These are phyloP conservation scores for Candida tunisiensis DNA, from an alignment of 1,139 yeast genomes.

Conservation along the genomic window DNA sequence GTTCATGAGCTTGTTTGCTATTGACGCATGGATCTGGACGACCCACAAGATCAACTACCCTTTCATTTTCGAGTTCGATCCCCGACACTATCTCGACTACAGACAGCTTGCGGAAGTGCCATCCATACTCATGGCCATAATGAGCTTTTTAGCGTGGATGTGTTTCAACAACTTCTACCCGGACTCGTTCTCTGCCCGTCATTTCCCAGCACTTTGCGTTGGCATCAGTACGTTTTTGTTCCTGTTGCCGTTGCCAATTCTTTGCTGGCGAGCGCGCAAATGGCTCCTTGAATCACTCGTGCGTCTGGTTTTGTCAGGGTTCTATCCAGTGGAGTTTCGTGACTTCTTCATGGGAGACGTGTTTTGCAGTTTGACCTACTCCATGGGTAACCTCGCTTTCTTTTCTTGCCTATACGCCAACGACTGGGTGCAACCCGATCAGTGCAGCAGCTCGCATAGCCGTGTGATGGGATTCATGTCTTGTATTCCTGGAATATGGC, in stretches of 20 bases:
- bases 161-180: constrained; percentile 64
- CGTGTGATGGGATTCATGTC: constrained; percentile 66
- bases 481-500: constrained; percentile 77
- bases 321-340: constrained; percentile 86
- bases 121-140: constrained; percentile 34
- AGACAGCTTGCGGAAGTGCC: constrained; percentile 52
- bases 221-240: constrained; percentile 34
- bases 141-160: constrained; percentile 54
- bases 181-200: constrained; percentile 36
- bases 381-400: constrained; percentile 71
- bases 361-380: constrained; percentile 71
- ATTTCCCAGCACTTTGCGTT: constrained; percentile 70
- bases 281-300: constrained; percentile 66
- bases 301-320: constrained; percentile 64
- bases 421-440: constrained; percentile 31
- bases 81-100: constrained; percentile 49
- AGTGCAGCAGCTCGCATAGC: constrained; percentile 69
- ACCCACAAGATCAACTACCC: constrained; percentile 67
- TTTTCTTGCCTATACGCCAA: constrained; percentile 70
- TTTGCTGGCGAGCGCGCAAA: constrained; percentile 37
- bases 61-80: constrained; percentile 80
- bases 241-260: constrained; percentile 40
- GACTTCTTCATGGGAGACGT: constrained; percentile 92
- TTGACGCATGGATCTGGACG: constrained; percentile 62
- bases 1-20: constrained; percentile 42